Conservation (phyloP, 495 filamentous ascomycete genomes). For the Penicillium parvum region DNA sequence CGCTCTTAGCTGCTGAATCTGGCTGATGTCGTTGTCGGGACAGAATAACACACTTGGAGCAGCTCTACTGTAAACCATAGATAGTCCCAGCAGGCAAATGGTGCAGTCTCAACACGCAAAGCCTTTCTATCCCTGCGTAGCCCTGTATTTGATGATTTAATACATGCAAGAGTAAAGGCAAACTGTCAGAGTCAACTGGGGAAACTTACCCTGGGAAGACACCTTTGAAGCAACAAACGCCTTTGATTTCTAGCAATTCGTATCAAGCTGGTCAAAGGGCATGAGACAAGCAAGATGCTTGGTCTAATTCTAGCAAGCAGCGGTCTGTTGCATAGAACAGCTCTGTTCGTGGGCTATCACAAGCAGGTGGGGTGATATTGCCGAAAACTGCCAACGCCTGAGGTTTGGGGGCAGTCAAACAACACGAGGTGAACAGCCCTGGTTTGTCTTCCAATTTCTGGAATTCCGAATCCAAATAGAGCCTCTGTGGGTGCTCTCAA, state of each 20-base stretch:
- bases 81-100: too few species aligned
- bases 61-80: too few species aligned
- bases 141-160: neutral
- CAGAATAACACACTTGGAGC: too few species aligned
- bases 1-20: too few species aligned
- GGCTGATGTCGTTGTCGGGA: too few species aligned
- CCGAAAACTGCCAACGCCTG: neutral
- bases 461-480: neutral
- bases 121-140: too few species aligned
- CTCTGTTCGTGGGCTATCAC: conserved; percentile 3
- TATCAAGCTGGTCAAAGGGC: too few species aligned
- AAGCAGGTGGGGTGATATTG: conserved; percentile 14
- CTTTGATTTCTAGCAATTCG: too few species aligned
- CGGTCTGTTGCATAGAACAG: conserved; percentile 1
- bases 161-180: neutral
- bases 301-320: neutral
- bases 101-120: too few species aligned
- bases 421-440: too few species aligned
- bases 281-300: neutral
- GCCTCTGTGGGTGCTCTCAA: neutral
- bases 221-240: neutral
- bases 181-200: neutral
- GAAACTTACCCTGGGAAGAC: neutral
- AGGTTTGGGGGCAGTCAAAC: neutral
- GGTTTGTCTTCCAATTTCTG: neutral